These are phyloP conservation scores for Termitomyces sp. DNA, from an alignment of 768 basidiomycete genomes.

Conservation along the genomic window DNA sequence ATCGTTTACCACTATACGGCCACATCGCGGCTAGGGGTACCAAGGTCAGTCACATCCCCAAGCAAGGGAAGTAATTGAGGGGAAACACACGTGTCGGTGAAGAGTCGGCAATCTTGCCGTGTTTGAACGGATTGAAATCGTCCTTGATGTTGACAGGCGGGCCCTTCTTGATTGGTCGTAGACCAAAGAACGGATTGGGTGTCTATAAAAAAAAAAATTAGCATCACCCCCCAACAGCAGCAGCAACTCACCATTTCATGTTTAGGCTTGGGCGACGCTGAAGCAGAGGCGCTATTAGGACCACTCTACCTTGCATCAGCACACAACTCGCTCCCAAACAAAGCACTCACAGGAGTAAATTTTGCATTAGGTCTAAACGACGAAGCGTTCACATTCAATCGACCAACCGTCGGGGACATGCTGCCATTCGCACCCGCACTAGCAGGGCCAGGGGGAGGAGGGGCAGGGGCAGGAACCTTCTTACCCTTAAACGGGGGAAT, in stretches of 20 bases:
- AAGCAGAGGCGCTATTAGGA: constrained; percentile 35
- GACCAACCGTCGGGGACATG: constrained; percentile 51
- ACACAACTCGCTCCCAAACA: neutral
- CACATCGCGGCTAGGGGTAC: constrained; percentile 56
- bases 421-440: constrained; percentile 19
- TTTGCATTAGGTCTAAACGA: constrained; percentile 88
- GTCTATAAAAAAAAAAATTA: constrained; percentile 24
- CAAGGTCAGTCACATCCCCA: neutral
- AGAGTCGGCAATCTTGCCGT: constrained; percentile 74
- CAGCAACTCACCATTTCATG: constrained; percentile 43
- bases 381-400: constrained; percentile 84
- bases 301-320: constrained; percentile 30
- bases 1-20: constrained; percentile 90
- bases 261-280: constrained; percentile 60
- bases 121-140: constrained; percentile 96
- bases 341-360: constrained; percentile 59
- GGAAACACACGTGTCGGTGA: constrained; percentile 60
- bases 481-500: constrained; percentile 88
- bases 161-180: constrained; percentile 69
- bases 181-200: constrained; percentile 89
- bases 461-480: constrained; percentile 28
- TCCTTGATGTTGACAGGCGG: constrained; percentile 82
- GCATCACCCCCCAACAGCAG: too few relatives aligned
- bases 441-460: constrained; percentile 9
- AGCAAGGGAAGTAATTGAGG: neutral